Conservation (phyloP, 1,284 basidiomycete genomes). For the Moesziomyces antarcticus region DNA sequence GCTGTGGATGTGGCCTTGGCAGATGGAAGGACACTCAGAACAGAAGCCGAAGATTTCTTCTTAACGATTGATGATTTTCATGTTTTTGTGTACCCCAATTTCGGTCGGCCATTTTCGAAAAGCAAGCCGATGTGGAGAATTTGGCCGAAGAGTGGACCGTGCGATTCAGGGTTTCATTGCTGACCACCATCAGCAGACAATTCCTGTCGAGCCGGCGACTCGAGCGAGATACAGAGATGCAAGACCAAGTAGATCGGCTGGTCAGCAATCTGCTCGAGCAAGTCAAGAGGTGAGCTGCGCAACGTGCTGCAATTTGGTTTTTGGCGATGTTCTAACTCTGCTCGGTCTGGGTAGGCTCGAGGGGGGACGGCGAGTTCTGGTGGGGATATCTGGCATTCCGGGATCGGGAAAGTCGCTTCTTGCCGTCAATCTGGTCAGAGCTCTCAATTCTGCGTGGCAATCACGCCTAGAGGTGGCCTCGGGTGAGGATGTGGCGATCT, state of each 20-base stretch:
- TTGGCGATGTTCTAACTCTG: neutral
- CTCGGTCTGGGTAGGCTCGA: slow-evolving; percentile 69
- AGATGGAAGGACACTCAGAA: too few relatives aligned
- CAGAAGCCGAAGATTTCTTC: too few relatives aligned
- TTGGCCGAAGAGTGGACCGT: slow-evolving; percentile 10
- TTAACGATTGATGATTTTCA: too few relatives aligned
- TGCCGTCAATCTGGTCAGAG: slow-evolving; percentile 72
- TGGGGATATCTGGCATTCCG: slow-evolving; percentile 82
- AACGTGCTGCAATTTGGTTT: too few relatives aligned
- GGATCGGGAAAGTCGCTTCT: slow-evolving; percentile 85
- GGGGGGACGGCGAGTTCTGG: slow-evolving; percentile 73
- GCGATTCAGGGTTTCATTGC: neutral
- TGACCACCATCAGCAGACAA: too few relatives aligned
- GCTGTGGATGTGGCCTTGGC: too few relatives aligned
- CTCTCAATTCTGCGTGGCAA: slow-evolving; percentile 22
- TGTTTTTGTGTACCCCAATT: neutral
- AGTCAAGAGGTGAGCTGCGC: slow-evolving; percentile 11
- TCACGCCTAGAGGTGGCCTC: neutral
- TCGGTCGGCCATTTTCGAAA: neutral
- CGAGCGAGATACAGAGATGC: slow-evolving; percentile 6
- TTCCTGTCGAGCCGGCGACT: too few relatives aligned
- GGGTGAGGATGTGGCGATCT: slow-evolving; percentile 70
- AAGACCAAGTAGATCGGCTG: slow-evolving; percentile 24
- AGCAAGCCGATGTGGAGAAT: neutral
- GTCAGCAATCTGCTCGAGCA: slow-evolving; percentile 8